Evolutionary conservation across 2,329 filamentous ascomycete genomes (phyloP).

Genomic region (Paecilomyces fulvus): DNA sequence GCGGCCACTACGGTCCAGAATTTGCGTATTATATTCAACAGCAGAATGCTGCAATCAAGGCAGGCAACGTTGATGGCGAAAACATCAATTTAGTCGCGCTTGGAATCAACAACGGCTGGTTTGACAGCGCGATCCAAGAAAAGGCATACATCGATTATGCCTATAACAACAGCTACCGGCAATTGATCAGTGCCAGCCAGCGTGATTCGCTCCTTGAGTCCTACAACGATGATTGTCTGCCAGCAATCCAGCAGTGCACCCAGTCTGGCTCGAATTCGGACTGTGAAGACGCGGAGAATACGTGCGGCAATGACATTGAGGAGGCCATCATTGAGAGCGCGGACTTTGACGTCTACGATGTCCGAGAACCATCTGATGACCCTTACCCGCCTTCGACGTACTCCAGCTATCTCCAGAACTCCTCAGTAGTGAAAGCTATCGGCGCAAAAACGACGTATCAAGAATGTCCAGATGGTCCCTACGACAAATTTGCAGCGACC

Average conservation of each 20-base stretch:
- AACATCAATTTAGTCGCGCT: slow-evolving; percentile 46
- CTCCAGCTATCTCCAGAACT: slow-evolving; percentile 30
- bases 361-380: slow-evolving; percentile 32
- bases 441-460: not conserved
- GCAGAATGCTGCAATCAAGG: slow-evolving; percentile 26
- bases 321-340: slow-evolving; percentile 17
- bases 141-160: slow-evolving; percentile 38
- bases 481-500: not conserved
- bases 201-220: not conserved
- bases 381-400: slow-evolving; percentile 35
- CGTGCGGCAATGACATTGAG: slow-evolving; percentile 32
- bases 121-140: slow-evolving; percentile 40
- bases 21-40: slow-evolving; percentile 28
- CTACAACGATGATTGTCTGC: not conserved
- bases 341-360: slow-evolving; percentile 38
- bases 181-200: not conserved
- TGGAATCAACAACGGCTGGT: slow-evolving; percentile 51
- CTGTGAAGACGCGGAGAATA: slow-evolving; percentile 16
- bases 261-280: not conserved
- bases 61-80: slow-evolving; percentile 33
- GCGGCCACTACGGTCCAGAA: slow-evolving; percentile 28
- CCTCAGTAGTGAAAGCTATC: slow-evolving; percentile 11
- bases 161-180: slow-evolving; percentile 27
- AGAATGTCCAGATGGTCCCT: not conserved
- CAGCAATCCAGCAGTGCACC: not conserved